Evolutionary conservation across 2,329 filamentous ascomycete species (phyloP).

Genomic region (Ilyonectria robusta): DNA sequence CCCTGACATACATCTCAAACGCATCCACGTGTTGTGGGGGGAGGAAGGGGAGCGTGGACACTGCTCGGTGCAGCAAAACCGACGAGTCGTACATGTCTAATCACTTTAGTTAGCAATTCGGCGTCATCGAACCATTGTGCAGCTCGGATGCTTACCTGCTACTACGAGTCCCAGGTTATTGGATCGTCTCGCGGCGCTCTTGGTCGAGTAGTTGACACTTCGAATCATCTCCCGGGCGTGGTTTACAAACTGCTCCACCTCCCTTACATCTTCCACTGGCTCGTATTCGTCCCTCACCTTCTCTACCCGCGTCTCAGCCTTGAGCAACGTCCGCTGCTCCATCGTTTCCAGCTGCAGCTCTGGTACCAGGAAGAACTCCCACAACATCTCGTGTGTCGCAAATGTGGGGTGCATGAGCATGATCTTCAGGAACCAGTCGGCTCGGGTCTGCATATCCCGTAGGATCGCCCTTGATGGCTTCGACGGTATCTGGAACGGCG

Average conservation of each 20-base stretch:
- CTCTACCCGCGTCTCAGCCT: constrained; percentile 86
- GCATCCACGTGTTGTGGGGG: constrained; percentile 78
- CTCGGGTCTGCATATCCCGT: constrained; percentile 86
- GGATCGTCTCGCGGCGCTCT: constrained; percentile 83
- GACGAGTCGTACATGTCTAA: constrained; percentile 79
- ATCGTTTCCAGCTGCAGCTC: constrained; percentile 93
- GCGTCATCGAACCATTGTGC: constrained; percentile 25
- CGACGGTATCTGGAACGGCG: constrained; percentile 93
- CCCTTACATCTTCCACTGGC: constrained; percentile 84
- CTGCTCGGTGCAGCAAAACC: constrained; percentile 65
- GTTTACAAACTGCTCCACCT: constrained; percentile 93
- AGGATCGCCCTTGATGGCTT: constrained; percentile 90
- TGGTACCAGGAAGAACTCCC: constrained; percentile 98
- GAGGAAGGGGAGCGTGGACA: constrained; percentile 75
- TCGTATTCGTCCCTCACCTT: constrained; percentile 91
- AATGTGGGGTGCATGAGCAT: constrained; percentile 93
- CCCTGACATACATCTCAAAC: constrained; percentile 79
- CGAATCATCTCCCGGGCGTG: constrained; percentile 93
- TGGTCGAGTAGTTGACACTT: constrained; percentile 85
- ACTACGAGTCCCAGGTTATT: constrained; percentile 79
- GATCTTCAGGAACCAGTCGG: constrained; percentile 90
- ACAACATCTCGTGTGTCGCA: constrained; percentile 94
- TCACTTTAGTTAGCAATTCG: constrained; percentile 45
- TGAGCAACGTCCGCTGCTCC: constrained; percentile 87
- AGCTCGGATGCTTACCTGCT: constrained; percentile 62